phyloP scores from a whole-genome alignment of 2,329 filamentous ascomycete species.

The Colletotrichum graminicola region DNA sequence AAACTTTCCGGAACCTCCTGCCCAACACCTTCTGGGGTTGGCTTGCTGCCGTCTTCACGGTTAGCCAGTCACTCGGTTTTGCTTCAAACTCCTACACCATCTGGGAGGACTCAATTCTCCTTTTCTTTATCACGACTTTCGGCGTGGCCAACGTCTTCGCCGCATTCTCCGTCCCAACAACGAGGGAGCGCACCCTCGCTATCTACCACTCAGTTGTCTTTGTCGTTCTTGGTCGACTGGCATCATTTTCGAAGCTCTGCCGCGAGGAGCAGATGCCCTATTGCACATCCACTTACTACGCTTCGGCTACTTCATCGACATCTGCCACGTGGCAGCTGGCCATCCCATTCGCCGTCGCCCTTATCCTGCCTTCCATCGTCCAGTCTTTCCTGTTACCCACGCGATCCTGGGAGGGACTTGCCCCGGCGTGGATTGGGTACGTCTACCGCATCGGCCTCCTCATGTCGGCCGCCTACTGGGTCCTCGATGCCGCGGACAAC shows the following conservation, averaged over 20 bases:
- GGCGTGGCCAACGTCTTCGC: conserved; percentile 80
- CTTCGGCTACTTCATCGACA: conserved; percentile 90
- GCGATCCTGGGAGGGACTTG: conserved; percentile 87
- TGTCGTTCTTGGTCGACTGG: conserved; percentile 79
- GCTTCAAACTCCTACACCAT: conserved; percentile 98
- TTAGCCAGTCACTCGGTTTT: conserved; percentile 93
- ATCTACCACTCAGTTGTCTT: conserved; percentile 90
- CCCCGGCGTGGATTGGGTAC: conserved; percentile 85
- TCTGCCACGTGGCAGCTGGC: conserved; percentile 90
- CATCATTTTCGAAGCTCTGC: conserved; percentile 91
- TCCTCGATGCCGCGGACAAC: conserved; percentile 89
- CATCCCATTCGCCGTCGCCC: conserved; percentile 81
- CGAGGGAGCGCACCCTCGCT: conserved; percentile 78
- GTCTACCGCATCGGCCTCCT: conserved; percentile 82
- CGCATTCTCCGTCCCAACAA: conserved; percentile 78
- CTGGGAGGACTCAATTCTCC: conserved; percentile 95
- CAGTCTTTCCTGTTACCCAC: conserved; percentile 86
- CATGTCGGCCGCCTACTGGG: conserved; percentile 86
- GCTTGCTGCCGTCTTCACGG: conserved; percentile 82
- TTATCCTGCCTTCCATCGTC: conserved; percentile 79
- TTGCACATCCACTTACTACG: conserved; percentile 95
- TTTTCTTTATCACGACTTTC: conserved; percentile 93
- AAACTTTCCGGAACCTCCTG: conserved; percentile 65
- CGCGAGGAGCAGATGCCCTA: conserved; percentile 99
- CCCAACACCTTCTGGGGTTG: conserved; percentile 90